Conservation (phyloP, 1,284 basidiomycete genomes). For the Leccinum pachyderme region DNA sequence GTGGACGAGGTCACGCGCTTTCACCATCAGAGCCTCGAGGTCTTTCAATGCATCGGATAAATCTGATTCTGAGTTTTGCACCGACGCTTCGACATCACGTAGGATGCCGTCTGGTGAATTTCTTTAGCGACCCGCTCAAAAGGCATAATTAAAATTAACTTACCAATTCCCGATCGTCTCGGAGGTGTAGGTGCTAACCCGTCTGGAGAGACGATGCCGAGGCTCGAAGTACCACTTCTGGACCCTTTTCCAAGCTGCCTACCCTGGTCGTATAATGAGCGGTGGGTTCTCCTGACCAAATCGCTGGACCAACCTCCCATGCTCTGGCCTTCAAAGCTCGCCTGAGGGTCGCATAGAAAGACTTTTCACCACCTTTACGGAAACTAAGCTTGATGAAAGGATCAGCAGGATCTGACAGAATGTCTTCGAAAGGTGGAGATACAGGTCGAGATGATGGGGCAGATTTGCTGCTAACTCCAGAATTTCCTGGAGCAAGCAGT, state of each 20-base stretch:
- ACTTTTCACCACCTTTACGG: constrained; percentile 85
- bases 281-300: background rate
- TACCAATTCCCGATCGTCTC: constrained; percentile 32
- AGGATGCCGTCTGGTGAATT: constrained; percentile 71
- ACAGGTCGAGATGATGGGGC: constrained; percentile 58
- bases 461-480: constrained; percentile 44
- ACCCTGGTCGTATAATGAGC: constrained; percentile 18
- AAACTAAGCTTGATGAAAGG: constrained; percentile 78
- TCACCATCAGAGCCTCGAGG: constrained; percentile 88
- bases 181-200: constrained; percentile 12
- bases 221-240: constrained; percentile 25
- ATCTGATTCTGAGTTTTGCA: constrained; percentile 60
- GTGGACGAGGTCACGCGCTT: constrained; percentile 91
- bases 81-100: constrained; percentile 66
- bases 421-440: constrained; percentile 46
- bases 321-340: constrained; percentile 72
- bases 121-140: background rate
- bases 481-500: constrained; percentile 30
- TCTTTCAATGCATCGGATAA: constrained; percentile 85
- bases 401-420: constrained; percentile 32
- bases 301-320: constrained; percentile 65
- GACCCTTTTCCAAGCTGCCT: constrained; percentile 28
- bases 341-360: constrained; percentile 81
- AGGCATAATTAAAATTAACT: background rate
- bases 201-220: constrained; percentile 18